Percentiles rank a stretch among this genome's conserved stretches.
These are phyloP conservation scores for Lactifluus hygrophoroides DNA, from an alignment of 768 basidiomycete genomes.

Conservation along the genomic window DNA sequence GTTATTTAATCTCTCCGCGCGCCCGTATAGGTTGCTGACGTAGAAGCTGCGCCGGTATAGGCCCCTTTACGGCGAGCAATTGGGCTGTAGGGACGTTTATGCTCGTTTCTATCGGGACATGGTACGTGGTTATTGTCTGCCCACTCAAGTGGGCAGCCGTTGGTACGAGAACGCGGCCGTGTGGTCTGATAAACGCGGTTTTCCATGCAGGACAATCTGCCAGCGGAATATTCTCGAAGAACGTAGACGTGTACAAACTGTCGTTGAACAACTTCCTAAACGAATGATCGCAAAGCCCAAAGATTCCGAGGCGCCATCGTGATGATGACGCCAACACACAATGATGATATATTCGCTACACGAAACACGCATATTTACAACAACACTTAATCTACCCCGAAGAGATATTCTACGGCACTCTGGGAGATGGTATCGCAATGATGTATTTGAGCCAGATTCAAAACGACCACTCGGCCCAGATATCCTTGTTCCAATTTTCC, in stretches of 20 bases:
- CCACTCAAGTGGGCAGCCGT: not conserved
- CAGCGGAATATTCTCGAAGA: constrained; percentile 47
- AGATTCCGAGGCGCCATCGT: constrained; percentile 19
- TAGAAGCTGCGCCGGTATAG: constrained; percentile 28
- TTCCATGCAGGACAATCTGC: constrained; percentile 48
- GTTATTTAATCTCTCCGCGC: too few species aligned
- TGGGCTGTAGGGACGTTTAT: constrained; percentile 76
- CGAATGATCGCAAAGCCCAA: constrained; percentile 38
- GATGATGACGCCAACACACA: not conserved
- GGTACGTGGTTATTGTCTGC: constrained; percentile 37
- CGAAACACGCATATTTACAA: not conserved
- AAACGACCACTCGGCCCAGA: constrained; percentile 43
- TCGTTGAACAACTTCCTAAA: constrained; percentile 55
- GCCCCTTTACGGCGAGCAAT: constrained; percentile 56
- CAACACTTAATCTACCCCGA: not conserved
- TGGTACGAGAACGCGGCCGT: not conserved
- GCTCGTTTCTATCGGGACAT: constrained; percentile 57
- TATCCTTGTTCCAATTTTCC: constrained; percentile 65
- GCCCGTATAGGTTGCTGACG: too few species aligned
- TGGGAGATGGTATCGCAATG: not conserved
- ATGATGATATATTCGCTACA: constrained; percentile 12
- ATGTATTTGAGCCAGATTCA: not conserved
- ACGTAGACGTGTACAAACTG: constrained; percentile 42
- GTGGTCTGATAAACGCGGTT: not conserved
- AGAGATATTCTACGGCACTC: too few species aligned